Conservation (phyloP, 2,329 filamentous ascomycete genomes). For the Lachnellula arida region DNA sequence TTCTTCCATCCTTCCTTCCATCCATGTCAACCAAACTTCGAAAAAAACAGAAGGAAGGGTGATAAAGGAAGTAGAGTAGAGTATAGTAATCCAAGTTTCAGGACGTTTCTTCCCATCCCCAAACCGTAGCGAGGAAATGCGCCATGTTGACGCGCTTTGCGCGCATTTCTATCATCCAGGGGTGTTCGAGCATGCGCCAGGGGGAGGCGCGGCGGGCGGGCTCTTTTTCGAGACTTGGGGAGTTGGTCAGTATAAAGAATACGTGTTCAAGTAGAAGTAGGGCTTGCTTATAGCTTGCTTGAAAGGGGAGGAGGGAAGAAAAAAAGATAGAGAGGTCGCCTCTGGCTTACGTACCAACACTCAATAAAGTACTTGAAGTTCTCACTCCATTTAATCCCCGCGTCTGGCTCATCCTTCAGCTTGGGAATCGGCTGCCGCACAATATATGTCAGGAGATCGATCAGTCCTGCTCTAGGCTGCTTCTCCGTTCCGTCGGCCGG, state of each 20-base stretch:
- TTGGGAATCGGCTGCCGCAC: constrained; percentile 93
- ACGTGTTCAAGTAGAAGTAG: not conserved
- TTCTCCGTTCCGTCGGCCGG: constrained; percentile 93
- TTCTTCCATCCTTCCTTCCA: too few relatives aligned
- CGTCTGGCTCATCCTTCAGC: constrained; percentile 88
- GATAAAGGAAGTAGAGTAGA: not conserved
- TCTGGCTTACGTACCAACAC: constrained; percentile 72
- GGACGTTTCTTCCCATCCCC: constrained; percentile 71
- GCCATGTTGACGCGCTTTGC: constrained; percentile 96
- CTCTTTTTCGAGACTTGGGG: constrained; percentile 77
- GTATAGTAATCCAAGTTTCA: not conserved
- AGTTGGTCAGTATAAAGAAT: not conserved
- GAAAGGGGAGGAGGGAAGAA: constrained; percentile 2
- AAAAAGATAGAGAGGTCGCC: not conserved
- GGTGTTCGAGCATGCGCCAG: constrained; percentile 98
- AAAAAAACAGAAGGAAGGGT: not conserved
- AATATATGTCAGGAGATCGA: constrained; percentile 95
- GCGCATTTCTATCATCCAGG: constrained; percentile 97
- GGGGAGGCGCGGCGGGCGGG: constrained; percentile 80
- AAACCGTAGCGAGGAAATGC: constrained; percentile 88
- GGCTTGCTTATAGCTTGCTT: not conserved
- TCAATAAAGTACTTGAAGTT: constrained; percentile 99
- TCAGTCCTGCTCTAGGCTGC: constrained; percentile 86
- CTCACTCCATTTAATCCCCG: constrained; percentile 88
- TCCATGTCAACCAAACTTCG: too few relatives aligned